These are phyloP conservation scores for Theileria sp. DNA, from an alignment of 169 alveolate genomes.

Conservation along the genomic window DNA sequence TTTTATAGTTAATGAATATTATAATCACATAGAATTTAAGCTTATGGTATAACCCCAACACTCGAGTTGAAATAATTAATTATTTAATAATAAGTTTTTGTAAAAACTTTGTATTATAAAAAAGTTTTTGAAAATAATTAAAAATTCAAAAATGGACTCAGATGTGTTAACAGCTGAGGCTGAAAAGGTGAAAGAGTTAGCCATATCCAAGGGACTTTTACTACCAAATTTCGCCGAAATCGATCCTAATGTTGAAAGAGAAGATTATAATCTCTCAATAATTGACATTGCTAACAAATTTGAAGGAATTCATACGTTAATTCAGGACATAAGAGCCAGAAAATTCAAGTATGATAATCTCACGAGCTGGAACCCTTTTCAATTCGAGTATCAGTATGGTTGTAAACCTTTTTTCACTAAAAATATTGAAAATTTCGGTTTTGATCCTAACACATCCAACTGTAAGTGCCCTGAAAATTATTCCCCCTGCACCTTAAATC, in stretches of 20 bases:
- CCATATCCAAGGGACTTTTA: constrained; percentile 20
- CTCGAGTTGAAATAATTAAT: background rate
- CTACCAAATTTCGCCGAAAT: constrained; percentile 15
- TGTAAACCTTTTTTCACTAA: constrained; percentile 31
- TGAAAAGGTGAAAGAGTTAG: background rate
- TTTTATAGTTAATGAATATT: background rate
- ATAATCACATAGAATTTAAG: background rate
- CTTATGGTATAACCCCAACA: background rate
- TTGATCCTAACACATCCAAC: constrained; percentile 33
- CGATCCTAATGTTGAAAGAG: constrained; percentile 1
- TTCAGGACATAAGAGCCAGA: constrained; percentile 30
- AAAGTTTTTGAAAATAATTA: no score
- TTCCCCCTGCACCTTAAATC: constrained; percentile 29
- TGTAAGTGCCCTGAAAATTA: constrained; percentile 37
- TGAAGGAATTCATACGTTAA: constrained; percentile 22
- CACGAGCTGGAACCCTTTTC: constrained; percentile 48
- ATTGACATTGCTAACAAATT: constrained; percentile 16
- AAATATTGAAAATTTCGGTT: constrained; percentile 27
- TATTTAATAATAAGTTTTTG: background rate
- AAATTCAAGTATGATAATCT: constrained; percentile 12
- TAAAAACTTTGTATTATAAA: background rate
- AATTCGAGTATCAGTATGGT: constrained; percentile 15
- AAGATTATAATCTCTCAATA: constrained; percentile 30
- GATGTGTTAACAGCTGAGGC: background rate
- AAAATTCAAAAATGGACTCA: background rate